Percentiles rank a stretch among this genome's conserved stretches.
Conservation (phyloP, 2,329 filamentous ascomycete species). For the Alternaria conjuncta region DNA sequence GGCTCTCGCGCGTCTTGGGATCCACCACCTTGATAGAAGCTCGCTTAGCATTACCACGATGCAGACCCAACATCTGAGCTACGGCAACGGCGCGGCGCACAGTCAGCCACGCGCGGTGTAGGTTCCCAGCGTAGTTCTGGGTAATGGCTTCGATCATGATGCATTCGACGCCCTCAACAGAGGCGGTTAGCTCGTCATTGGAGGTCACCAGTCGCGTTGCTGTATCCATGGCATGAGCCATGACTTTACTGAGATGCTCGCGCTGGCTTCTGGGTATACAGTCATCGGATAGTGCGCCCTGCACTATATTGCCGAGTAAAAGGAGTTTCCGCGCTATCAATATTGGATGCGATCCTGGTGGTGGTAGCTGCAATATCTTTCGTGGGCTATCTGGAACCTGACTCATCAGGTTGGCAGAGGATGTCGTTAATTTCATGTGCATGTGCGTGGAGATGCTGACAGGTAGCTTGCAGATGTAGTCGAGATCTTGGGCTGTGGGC, state of each 20-base stretch:
- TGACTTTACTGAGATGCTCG: constrained; percentile 30
- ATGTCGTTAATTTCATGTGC: constrained; percentile 45
- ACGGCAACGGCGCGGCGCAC: constrained; percentile 48
- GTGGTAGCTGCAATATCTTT: constrained; percentile 43
- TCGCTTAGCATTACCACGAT: constrained; percentile 47
- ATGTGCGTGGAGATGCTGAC: constrained; percentile 42
- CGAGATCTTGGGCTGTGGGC: constrained; percentile 50
- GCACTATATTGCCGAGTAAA: constrained; percentile 38
- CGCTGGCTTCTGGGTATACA: constrained; percentile 21
- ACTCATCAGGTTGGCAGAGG: constrained; percentile 30
- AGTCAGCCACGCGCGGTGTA: constrained; percentile 50
- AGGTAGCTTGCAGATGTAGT: constrained; percentile 44
- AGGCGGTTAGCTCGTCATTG: constrained; percentile 48
- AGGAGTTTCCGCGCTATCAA: constrained; percentile 45
- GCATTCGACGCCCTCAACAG: constrained; percentile 52
- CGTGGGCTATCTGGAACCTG: constrained; percentile 15
- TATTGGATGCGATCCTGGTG: constrained; percentile 36
- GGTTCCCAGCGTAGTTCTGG: constrained; percentile 50
- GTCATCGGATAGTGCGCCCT: constrained; percentile 13
- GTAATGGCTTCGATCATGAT: constrained; percentile 53
- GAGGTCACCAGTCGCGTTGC: constrained; percentile 43
- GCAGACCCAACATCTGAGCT: constrained; percentile 53
- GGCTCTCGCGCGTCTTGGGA: neutral
- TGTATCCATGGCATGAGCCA: constrained; percentile 36
- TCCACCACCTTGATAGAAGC: constrained; percentile 33